Conservation (phyloP, 2,329 filamentous ascomycete species). For the Penicillium sp. region DNA sequence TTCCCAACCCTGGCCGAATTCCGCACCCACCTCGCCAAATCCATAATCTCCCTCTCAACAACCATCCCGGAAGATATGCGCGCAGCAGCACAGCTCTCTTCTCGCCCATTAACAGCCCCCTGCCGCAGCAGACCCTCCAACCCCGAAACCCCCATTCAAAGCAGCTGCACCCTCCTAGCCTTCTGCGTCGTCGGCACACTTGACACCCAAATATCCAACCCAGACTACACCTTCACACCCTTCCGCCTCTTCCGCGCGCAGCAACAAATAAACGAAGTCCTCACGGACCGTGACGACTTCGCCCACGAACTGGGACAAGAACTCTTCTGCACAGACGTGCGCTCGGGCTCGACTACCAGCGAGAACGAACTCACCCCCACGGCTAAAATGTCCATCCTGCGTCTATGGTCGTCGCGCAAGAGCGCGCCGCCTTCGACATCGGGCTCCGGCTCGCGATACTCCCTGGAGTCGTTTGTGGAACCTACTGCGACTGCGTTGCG, state of each 20-base stretch:
- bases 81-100: conserved; percentile 36
- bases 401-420: conserved; percentile 24
- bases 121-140: conserved; percentile 27
- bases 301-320: conserved; percentile 61
- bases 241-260: conserved; percentile 65
- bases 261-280: conserved; percentile 59
- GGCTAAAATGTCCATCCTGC: conserved; percentile 18
- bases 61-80: conserved; percentile 43
- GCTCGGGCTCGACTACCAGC: conserved; percentile 22
- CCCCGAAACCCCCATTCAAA: conserved; percentile 31
- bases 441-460: conserved; percentile 3
- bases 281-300: conserved; percentile 59
- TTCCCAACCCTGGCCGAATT: conserved; percentile 32
- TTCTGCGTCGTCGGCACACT: conserved; percentile 63
- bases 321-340: conserved; percentile 47
- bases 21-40: conserved; percentile 48
- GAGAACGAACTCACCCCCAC: conserved; percentile 25
- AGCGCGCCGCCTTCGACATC: neutral
- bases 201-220: conserved; percentile 52
- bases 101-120: conserved; percentile 37
- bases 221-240: conserved; percentile 59
- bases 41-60: conserved; percentile 38
- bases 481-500: conserved; percentile 38
- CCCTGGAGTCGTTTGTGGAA: conserved; percentile 25
- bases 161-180: conserved; percentile 47